Base-by-base conservation (phyloP, 139 green algal species). In the Auxenochlorella pyrenoidosa region DNA sequence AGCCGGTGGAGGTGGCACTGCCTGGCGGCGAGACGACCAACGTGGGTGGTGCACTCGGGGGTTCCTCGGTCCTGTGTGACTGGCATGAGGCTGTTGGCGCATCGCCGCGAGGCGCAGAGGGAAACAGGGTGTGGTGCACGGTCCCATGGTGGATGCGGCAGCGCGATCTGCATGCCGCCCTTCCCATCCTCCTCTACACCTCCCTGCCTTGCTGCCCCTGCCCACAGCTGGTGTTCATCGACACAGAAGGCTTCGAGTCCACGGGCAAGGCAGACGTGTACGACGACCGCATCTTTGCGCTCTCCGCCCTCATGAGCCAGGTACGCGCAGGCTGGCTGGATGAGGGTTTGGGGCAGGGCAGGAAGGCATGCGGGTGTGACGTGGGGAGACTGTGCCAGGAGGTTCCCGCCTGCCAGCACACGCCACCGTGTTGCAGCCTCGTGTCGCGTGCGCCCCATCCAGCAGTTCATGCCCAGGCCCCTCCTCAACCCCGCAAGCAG, bases 241-340 rank as follows among this genome's bases (percentile, higher is more conserved):
- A 99, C 93, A 99, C 97, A 0, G 96, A 99, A 90, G 97, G 97
- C 3, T 99, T 99, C 88, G 97, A 99, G 89, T 93, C 72, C 78
- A 96, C 96, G 0, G 96, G 96, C 77, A 97, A 97, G 58, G 91
- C 93, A 26, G 96, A 97, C 85, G 91, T 90, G 0, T 99, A 99
- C 85, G 97, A 99, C 88, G 97, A 99, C 91, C 93, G 97, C 51
- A 96, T 99, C 65, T 99, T 99, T 93, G 97, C 97, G 0, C 91
- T 99, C 30, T 92, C 90, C 5, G 92, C 97, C 26, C 85, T 98
- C 15, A 86, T 98, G 26, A 94, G 88, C 87, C 90, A 89, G 28
- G 90, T 97, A 83, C 86, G 41, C 36, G 24, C 36, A 3, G 36
- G 19, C 47, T 38, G 4, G 18, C 3, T 34, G 40, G 75, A 36